Base-by-base conservation (phyloP, 495 filamentous ascomycete species). In the Evernia prunastri region DNA sequence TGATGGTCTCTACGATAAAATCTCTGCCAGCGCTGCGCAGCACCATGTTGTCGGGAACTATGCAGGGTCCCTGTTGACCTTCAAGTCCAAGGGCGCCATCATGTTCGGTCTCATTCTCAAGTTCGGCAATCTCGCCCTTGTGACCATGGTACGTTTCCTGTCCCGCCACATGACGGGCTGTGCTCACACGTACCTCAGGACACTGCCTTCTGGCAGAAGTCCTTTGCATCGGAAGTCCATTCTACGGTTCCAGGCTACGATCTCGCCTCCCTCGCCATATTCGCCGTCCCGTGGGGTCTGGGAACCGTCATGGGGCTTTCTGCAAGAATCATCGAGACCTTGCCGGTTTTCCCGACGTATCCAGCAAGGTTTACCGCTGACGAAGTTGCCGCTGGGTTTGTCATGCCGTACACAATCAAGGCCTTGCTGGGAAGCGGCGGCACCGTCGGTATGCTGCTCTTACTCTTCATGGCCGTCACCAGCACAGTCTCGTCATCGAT, bases 401-500 rank as follows among this genome's bases (percentile, higher is more conserved):
- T 43, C 17, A 43, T 43, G 40, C 40, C 40, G n/a, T 43, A 43
- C 40, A 43, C 40, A 18, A 43, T 66, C 73, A 18, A 69, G 71
- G 72, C 79, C 10, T 68, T 82, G 5, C 68, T 81, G 5, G 81
- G 81, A 0, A 77, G 75, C 60, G 76, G 74, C 23, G 79, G 81
- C 31, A 78, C 80, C 11, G 75, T 73, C 9, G 69, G 77, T 11
- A 75, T 81, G 67, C 73, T 81, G 10, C 65, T 83, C 18, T 69
- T 80, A 7, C 72, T 82, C 10, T 82, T 83, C 71, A 79, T 82
- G 79, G 81, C 80, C 31, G 78, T 81, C 23, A 82, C 80, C 3
- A 77, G 70, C 57, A 70, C 73, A 47, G 75, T 76, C 10, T 80
- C 77, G 17, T 76, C 81, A 0, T 78, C 83, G 65, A 72, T 81